phyloP scores from a whole-genome alignment of 441 rosid genomes.

The Melastoma candidum region DNA sequence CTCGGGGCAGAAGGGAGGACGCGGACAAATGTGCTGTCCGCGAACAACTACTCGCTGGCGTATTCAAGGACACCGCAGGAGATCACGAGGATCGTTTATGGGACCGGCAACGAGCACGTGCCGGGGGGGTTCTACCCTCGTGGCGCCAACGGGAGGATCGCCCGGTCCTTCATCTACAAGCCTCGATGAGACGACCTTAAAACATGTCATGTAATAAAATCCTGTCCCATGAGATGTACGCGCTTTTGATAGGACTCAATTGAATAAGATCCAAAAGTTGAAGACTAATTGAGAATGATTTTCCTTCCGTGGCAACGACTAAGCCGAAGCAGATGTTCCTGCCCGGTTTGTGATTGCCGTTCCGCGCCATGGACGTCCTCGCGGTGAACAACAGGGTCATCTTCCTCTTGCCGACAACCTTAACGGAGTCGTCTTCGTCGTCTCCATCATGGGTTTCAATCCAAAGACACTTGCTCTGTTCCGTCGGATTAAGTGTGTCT shows the following conservation, averaged over 20 bases:
- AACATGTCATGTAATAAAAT: too few species aligned
- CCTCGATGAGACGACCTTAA: neutral
- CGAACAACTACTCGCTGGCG: slow-evolving; percentile 25
- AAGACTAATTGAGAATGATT: too few species aligned
- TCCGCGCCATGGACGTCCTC: slow-evolving; percentile 13
- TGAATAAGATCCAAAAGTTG: too few species aligned
- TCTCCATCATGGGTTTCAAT: slow-evolving; percentile 1
- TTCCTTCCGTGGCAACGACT: too few species aligned
- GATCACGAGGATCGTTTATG: slow-evolving; percentile 30
- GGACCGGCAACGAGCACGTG: slow-evolving; percentile 23
- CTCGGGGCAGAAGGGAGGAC: slow-evolving; percentile 39
- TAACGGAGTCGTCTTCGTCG: slow-evolving; percentile 7
- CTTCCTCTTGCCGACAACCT: slow-evolving; percentile 11
- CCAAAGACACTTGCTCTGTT: slow-evolving; percentile 11
- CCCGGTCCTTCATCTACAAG: slow-evolving; percentile 9
- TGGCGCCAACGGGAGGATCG: slow-evolving; percentile 37
- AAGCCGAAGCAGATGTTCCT: too few species aligned
- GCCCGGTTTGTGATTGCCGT: neutral
- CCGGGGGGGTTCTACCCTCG: slow-evolving; percentile 44
- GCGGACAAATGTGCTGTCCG: slow-evolving; percentile 31
- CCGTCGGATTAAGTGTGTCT: slow-evolving; percentile 16
- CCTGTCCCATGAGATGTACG: too few species aligned
- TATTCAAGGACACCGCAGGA: slow-evolving; percentile 33
- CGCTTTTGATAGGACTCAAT: too few species aligned
- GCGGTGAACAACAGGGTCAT: slow-evolving; percentile 16